Evolutionary conservation across 148 eudicot species (phyloP).

Genomic region (Diospyros lotus): DNA sequence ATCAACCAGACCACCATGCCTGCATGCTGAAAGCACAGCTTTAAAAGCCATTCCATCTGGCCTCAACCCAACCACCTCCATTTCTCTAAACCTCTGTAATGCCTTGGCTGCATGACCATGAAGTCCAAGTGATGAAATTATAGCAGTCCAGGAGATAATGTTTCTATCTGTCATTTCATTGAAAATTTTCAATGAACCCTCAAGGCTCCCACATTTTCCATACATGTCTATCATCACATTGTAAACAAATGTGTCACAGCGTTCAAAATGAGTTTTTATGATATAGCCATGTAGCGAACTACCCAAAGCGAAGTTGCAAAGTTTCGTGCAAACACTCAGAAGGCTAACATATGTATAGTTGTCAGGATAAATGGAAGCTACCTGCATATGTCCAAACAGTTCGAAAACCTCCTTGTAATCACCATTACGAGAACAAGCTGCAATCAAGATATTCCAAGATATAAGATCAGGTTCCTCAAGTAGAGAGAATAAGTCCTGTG

Average conservation of each 20-base stretch:
- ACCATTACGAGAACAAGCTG: constrained; percentile 70
- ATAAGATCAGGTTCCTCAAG: constrained; percentile 52
- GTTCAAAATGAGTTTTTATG: constrained; percentile 37
- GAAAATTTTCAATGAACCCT: constrained; percentile 45
- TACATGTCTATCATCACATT: constrained; percentile 71
- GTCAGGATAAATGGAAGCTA: constrained; percentile 43
- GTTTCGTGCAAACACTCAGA: constrained; percentile 47
- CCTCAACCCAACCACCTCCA: constrained; percentile 44
- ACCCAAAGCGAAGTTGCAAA: constrained; percentile 59
- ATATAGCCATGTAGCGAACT: constrained; percentile 61
- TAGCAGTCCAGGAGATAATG: constrained; percentile 60
- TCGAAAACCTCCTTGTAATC: constrained; percentile 62
- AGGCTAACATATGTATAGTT: constrained; percentile 59
- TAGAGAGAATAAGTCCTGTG: constrained; percentile 49
- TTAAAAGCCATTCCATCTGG: constrained; percentile 55
- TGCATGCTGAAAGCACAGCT: constrained; percentile 68
- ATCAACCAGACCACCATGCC: constrained; percentile 59
- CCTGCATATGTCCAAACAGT: constrained; percentile 60
- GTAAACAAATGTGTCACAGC: constrained; percentile 53
- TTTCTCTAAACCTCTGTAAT: constrained; percentile 48
- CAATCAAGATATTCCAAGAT: constrained; percentile 70
- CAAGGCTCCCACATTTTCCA: constrained; percentile 70
- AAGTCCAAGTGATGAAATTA: constrained; percentile 56
- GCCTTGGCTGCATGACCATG: constrained; percentile 62
- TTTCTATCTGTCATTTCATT: constrained; percentile 41